Conservation (phyloP, 2,329 filamentous ascomycete species). For the Exophiala oligosperma region DNA sequence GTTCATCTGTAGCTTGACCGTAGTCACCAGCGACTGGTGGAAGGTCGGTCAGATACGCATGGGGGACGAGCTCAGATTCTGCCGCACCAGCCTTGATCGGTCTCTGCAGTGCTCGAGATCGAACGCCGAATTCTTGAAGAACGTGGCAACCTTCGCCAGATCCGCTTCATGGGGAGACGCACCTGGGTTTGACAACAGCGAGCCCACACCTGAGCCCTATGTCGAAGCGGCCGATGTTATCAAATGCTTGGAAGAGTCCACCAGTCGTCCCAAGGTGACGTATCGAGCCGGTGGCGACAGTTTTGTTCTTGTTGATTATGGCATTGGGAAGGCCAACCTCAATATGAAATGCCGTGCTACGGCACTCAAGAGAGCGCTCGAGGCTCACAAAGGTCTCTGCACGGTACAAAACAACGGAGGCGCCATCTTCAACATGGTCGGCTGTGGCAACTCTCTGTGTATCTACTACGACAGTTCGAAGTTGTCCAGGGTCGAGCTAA, state of each 20-base stretch:
- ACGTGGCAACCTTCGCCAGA: not conserved
- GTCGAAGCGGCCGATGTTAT: not conserved
- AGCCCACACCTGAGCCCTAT: not conserved
- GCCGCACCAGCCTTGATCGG: not conserved
- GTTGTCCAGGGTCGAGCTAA: not conserved
- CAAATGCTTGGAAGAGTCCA: slow-evolving; percentile 40
- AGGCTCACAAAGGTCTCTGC: not conserved
- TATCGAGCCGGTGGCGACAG: slow-evolving; percentile 50
- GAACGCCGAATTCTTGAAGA: not conserved
- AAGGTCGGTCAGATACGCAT: slow-evolving; percentile 55
- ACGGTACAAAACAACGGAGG: not conserved
- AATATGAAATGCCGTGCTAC: slow-evolving; percentile 59
- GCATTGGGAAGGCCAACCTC: slow-evolving; percentile 55
- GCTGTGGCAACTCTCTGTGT: not conserved
- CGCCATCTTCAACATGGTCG: not conserved
- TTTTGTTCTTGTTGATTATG: slow-evolving; percentile 59
- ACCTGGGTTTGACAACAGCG: not conserved
- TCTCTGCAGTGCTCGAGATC: not conserved
- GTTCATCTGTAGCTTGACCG: slow-evolving; percentile 56
- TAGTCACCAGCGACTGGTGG: slow-evolving; percentile 58
- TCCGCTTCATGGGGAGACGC: not conserved
- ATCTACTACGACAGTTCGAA: not conserved
- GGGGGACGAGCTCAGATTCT: slow-evolving; percentile 35
- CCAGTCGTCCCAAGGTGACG: slow-evolving; percentile 38
- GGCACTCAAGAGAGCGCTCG: slow-evolving; percentile 37